Evolutionary conservation across 495 filamentous ascomycete genomes (phyloP).

Genomic region (Sabuloglossum arenarium): DNA sequence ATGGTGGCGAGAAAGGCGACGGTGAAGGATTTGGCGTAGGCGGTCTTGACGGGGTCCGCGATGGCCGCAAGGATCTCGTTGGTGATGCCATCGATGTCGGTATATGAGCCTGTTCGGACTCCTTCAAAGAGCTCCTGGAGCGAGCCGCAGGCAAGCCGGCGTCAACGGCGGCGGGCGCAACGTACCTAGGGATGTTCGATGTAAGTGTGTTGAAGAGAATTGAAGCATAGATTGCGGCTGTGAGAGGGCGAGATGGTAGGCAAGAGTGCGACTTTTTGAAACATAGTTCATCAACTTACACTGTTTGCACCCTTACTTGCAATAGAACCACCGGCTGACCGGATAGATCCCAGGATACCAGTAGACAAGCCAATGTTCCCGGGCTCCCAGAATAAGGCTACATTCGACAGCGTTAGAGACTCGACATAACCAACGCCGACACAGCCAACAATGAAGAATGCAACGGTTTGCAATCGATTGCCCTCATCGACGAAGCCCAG

Average conservation of each 20-base stretch:
- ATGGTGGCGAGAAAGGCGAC: conserved; percentile 27
- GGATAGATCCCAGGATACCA: conserved; percentile 13
- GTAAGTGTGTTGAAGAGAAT: conserved; percentile 24
- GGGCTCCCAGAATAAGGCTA: conserved; percentile 9
- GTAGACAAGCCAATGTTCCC: conserved; percentile 14
- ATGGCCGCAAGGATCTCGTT: conserved; percentile 18
- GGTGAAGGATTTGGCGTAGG: conserved; percentile 22
- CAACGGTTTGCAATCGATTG: conserved; percentile 6
- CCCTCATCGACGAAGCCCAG: conserved; percentile 3
- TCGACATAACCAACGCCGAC: conserved; percentile 10
- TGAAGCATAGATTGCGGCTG: conserved; percentile 24
- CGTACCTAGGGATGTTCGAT: conserved; percentile 18
- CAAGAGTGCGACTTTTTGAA: not conserved
- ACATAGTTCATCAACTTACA: not conserved
- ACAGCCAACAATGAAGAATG: conserved; percentile 8
- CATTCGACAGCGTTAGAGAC: conserved; percentile 8
- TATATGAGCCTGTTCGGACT: conserved; percentile 13
- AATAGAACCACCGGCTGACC: conserved; percentile 9
- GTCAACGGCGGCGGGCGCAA: conserved; percentile 19
- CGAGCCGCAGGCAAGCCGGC: conserved; percentile 24
- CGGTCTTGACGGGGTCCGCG: conserved; percentile 15
- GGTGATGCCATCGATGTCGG: conserved; percentile 18
- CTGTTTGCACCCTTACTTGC: not conserved
- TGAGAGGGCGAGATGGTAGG: conserved; percentile 7
- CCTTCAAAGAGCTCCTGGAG: conserved; percentile 20